Base-by-base conservation (phyloP, 441 rosid genomes). In the Bruguiera hainesii region DNA sequence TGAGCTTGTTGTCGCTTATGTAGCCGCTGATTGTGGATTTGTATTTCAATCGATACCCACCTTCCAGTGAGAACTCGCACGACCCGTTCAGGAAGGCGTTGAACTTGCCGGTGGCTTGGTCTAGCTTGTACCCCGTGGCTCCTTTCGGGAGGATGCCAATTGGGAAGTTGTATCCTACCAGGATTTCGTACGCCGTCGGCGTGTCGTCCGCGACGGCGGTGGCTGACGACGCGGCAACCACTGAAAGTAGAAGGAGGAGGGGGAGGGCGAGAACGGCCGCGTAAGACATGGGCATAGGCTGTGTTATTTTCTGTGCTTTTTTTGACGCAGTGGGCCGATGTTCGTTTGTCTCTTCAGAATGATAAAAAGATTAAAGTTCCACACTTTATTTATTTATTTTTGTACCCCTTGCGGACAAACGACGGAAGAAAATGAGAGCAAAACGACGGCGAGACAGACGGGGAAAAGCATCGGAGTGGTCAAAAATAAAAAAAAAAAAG, bases 141-240 rank as follows among this genome's bases (percentile, higher is more conserved):
- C 94, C 98, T 74, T 82, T 71, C 0, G 98, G 98, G 48, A 93
- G 94, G 53, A 93, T 69, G 13, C 98, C 98, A 18, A 56, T 53
- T 1, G 98, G 98, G 57, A 93, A 90, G 75, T 87, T 81, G 84
- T 60, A 93, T 69, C 74, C 78, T 46, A 76, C 78, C 35, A 93
- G 85, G 71, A 80, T 33, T 18, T 90, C 83, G 69, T 93, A 93
- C 2, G 84, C 88, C 29, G 94, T 63, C 6, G 60, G 76, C 0
- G 26, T 18, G 19, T 82, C 84, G 58, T 52, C 74, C 64, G 65
- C 63, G 25, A 21, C 28, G 78, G 56, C 60, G 37, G 55, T 3
- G 16, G 66, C 3, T 5, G 72, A 20, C 9, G 65, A 37, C 19
- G 74, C 19, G 52, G 71, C 74, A 50, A 69, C 60, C 1, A 71